Percentiles rank a stretch among this genome's conserved stretches.
Evolutionary conservation across 371 early-diverging fungal genomes (phyloP).

Genomic region (Apophysomyces trapeziformis): DNA sequence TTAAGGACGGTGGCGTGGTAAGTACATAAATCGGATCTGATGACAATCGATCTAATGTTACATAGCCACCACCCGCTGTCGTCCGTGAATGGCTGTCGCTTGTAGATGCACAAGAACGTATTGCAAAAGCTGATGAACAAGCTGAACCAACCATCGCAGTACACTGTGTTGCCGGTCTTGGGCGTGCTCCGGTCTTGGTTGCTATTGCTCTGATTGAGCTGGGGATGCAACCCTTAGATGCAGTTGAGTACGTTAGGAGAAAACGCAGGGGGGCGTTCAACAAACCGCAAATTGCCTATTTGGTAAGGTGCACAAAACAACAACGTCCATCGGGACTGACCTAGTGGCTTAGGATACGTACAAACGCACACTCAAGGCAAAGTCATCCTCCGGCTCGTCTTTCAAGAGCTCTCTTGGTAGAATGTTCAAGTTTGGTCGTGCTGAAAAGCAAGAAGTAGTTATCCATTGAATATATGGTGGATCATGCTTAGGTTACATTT

Average conservation of each 20-base stretch:
- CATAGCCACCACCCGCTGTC: conserved; percentile 69
- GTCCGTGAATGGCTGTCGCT: conserved; percentile 76
- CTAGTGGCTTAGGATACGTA: conserved; percentile 35
- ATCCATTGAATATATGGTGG: conserved; percentile 37
- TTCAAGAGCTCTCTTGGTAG: conserved; percentile 29
- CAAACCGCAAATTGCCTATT: conserved; percentile 74
- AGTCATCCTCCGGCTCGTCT: conserved; percentile 22
- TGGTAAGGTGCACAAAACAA: conserved; percentile 53
- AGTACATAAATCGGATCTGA: conserved; percentile 14
- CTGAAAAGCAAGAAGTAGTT: conserved; percentile 24
- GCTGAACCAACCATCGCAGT: conserved; percentile 72
- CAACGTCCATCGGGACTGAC: conserved; percentile 13
- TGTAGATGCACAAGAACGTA: conserved; percentile 52
- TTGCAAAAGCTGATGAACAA: conserved; percentile 29
- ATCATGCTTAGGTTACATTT: neutral
- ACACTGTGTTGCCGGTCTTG: conserved; percentile 87
- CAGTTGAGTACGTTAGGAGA: conserved; percentile 73
- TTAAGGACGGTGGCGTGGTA: conserved; percentile 79
- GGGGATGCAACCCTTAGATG: conserved; percentile 79
- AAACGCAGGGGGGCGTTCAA: conserved; percentile 85
- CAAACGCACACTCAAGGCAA: conserved; percentile 36
- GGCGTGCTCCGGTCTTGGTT: conserved; percentile 73
- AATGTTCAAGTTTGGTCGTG: conserved; percentile 36
- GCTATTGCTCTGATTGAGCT: conserved; percentile 81
- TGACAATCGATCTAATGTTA: neutral